Conservation (phyloP, 306 rosid genomes). For the Inga laurina region DNA sequence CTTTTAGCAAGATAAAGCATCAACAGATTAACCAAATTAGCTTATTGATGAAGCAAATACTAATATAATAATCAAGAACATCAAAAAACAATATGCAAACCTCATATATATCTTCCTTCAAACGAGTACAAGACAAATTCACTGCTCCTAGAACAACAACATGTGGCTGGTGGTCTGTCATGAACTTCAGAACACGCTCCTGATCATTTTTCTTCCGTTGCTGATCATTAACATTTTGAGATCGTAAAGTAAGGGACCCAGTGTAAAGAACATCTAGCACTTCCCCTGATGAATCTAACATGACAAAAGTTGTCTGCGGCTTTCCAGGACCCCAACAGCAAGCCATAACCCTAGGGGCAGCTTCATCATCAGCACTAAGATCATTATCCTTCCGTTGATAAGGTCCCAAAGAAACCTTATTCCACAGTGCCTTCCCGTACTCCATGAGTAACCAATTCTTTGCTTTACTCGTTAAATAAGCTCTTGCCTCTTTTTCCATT, state of each 20-base stretch:
- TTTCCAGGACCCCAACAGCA: constrained; percentile 99
- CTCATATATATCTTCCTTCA: constrained; percentile 96
- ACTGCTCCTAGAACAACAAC: constrained; percentile 96
- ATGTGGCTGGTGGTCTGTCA: constrained; percentile 99
- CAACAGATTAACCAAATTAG: not conserved
- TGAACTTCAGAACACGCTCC: constrained; percentile 92
- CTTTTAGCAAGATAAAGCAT: not conserved
- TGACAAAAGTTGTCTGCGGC: constrained; percentile 92
- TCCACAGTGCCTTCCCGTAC: constrained; percentile 89
- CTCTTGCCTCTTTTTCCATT: constrained; percentile 95
- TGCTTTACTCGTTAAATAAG: constrained; percentile 69
- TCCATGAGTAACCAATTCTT: constrained; percentile 83
- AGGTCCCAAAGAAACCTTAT: constrained; percentile 89
- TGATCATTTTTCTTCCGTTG: constrained; percentile 92
- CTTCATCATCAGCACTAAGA: constrained; percentile 77
- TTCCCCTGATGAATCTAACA: constrained; percentile 96
- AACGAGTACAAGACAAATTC: constrained; percentile 84
- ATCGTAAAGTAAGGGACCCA: constrained; percentile 82
- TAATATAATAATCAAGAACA: not conserved
- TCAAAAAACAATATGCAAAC: constrained; percentile 46
- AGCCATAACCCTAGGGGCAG: constrained; percentile 98
- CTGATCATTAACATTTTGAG: constrained; percentile 81
- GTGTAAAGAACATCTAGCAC: constrained; percentile 89
- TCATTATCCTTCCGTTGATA: constrained; percentile 93
- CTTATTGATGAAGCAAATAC: not conserved